Conservation (phyloP, 2,329 filamentous ascomycete species). For the Lomentospora prolificans region DNA sequence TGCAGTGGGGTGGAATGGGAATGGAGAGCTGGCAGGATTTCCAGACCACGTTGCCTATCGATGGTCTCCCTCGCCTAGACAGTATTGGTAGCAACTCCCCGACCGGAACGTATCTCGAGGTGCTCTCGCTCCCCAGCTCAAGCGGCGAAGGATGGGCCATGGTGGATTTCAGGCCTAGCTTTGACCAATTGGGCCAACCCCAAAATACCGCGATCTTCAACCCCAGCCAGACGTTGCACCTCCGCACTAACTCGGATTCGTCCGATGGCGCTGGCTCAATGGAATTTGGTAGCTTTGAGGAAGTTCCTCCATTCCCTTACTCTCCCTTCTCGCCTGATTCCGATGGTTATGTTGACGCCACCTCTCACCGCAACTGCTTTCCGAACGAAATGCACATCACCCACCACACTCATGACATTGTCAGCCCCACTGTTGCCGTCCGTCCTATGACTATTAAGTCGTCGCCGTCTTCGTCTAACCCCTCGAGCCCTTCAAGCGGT, state of each 20-base stretch:
- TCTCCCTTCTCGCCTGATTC: slow-evolving; percentile 78
- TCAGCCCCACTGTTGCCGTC: slow-evolving; percentile 59
- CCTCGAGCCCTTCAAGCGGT: slow-evolving; percentile 51
- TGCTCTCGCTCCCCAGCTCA: slow-evolving; percentile 70
- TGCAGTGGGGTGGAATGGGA: slow-evolving; percentile 50
- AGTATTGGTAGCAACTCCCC: slow-evolving; percentile 36
- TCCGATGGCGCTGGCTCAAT: slow-evolving; percentile 60
- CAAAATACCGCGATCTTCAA: slow-evolving; percentile 72
- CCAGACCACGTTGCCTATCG: slow-evolving; percentile 48
- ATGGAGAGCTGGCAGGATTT: slow-evolving; percentile 77
- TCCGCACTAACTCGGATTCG: slow-evolving; percentile 78
- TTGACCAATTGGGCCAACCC: slow-evolving; percentile 7
- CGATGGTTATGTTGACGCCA: slow-evolving; percentile 58
- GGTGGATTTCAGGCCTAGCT: slow-evolving; percentile 48
- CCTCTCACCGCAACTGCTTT: slow-evolving; percentile 52
- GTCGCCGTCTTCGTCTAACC: slow-evolving; percentile 35
- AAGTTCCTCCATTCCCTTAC: slow-evolving; percentile 59
- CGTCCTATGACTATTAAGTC: slow-evolving; percentile 62
- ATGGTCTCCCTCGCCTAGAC: slow-evolving; percentile 27
- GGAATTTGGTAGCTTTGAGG: slow-evolving; percentile 72
- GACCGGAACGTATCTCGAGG: slow-evolving; percentile 61
- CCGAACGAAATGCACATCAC: slow-evolving; percentile 44
- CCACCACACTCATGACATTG: slow-evolving; percentile 35
- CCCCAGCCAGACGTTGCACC: slow-evolving; percentile 79
- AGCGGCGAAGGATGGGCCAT: slow-evolving; percentile 82